Evolutionary conservation across 306 rosid genomes (phyloP), one percentile per base, ranked within the genome.

Genomic region (Lathyrus sativus): DNA sequence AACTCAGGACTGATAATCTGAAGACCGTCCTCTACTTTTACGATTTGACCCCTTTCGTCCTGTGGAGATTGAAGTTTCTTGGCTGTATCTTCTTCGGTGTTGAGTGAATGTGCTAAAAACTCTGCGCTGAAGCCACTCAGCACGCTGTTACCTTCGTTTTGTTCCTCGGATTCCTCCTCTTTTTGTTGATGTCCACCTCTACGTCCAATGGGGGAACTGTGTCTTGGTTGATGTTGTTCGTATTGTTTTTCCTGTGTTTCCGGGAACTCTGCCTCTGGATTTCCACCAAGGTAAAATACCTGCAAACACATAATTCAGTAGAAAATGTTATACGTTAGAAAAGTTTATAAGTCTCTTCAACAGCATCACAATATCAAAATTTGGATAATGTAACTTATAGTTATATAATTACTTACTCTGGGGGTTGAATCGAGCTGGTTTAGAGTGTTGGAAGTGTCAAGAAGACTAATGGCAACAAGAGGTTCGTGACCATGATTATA

Each of bases 361-460:
- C 26, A 2, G 26, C 26, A 24, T 1, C 3, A 24, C 26, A 24
- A 24, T 24, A 24, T 5, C 22, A 22, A 0, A 28, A 5, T 57
- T 1, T 3, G 15, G 19, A 46, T 46, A 14, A 14, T 46, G 10
- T n/a, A 14, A 46, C 7, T 7, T 5, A 45, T 45, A 13, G 19
- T 13, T 42, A 45, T 45, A n/a, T 9, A n/a, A 2, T 4, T 39
- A 46, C 45, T 41, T 76, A 85, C 96, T 66, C 95, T 75, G 0
- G 95, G 96, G 11, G 14, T 19, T 10, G 44, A 43, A 50, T 91
- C 95, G 10, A 91, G 97, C 62, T 88, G 89, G 86, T 91, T 86
- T 12, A 7, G 65, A 0, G 10, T 0, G 84, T 55, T 91, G 62
- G 58, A 13, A 57, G 71, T 74, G 77, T 88, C 78, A 2, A 76